These are phyloP conservation scores for Zalaria sp. DNA, from an alignment of 2,329 filamentous ascomycete species.

Conservation along the genomic window DNA sequence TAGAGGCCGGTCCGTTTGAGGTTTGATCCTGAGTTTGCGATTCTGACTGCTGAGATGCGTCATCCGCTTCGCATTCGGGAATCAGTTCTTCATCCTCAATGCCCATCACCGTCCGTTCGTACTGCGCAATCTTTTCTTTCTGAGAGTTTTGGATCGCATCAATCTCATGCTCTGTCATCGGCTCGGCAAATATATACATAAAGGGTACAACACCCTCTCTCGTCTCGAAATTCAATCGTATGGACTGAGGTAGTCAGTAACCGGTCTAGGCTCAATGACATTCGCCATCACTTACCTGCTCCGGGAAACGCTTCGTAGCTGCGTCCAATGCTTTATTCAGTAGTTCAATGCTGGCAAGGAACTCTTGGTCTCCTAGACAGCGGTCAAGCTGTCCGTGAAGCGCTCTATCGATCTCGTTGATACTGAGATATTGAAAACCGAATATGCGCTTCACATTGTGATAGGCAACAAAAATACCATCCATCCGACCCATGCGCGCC, in stretches of 20 bases:
- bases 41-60: neutral
- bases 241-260: slow-evolving; percentile 31
- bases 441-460: slow-evolving; percentile 95
- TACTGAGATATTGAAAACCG: slow-evolving; percentile 85
- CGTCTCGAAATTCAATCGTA: slow-evolving; percentile 74
- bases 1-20: neutral
- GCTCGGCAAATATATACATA: slow-evolving; percentile 84
- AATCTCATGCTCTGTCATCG: slow-evolving; percentile 60
- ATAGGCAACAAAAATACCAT: slow-evolving; percentile 93
- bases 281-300: slow-evolving; percentile 29
- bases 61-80: too few relatives aligned
- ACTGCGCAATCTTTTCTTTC: slow-evolving; percentile 50
- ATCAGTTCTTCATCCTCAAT: neutral
- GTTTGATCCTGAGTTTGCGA: neutral
- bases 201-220: slow-evolving; percentile 26
- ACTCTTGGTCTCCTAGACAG: slow-evolving; percentile 66
- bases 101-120: slow-evolving; percentile 38
- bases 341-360: slow-evolving; percentile 64
- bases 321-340: slow-evolving; percentile 67
- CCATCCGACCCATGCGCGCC: slow-evolving; percentile 94
- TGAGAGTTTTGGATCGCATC: slow-evolving; percentile 56
- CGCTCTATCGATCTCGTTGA: slow-evolving; percentile 77
- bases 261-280: neutral
- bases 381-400: slow-evolving; percentile 65
- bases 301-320: slow-evolving; percentile 61